phyloP scores from a whole-genome alignment of 768 basidiomycete genomes.

The Rhodotorula paludigena region DNA sequence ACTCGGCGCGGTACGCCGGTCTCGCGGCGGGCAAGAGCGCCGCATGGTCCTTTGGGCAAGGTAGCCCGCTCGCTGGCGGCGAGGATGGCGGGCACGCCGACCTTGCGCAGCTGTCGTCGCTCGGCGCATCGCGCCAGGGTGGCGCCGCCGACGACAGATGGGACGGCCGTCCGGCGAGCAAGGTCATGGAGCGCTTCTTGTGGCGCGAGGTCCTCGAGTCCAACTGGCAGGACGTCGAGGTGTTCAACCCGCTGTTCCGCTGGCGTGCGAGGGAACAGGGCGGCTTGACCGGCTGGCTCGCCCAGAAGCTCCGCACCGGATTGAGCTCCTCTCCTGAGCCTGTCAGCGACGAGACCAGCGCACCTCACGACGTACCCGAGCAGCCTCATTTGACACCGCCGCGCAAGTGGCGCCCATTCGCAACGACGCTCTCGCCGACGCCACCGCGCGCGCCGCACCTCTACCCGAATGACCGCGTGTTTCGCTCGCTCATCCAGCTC shows the following conservation, averaged over 20 bases:
- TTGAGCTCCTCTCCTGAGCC: neutral
- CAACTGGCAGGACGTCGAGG: conserved; percentile 18
- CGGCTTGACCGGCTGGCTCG: neutral
- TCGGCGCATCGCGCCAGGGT: too few relatives aligned
- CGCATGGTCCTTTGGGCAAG: conserved; percentile 6
- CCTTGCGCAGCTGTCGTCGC: too few relatives aligned
- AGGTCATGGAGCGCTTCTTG: conserved; percentile 12
- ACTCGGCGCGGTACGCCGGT: conserved; percentile 30
- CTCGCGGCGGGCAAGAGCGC: conserved; percentile 10
- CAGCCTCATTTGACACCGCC: neutral
- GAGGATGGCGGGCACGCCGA: neutral
- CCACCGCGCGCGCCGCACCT: conserved; percentile 17
- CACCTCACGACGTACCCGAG: too few relatives aligned
- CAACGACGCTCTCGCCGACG: conserved; percentile 17
- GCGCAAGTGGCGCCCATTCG: conserved; percentile 20
- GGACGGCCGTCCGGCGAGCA: conserved; percentile 21
- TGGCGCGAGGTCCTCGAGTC: conserved; percentile 21
- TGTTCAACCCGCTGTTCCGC: conserved; percentile 16
- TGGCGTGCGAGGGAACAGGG: neutral
- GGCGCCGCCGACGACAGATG: conserved; percentile 23
- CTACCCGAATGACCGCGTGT: conserved; percentile 20
- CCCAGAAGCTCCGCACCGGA: neutral
- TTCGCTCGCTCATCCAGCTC: conserved; percentile 36
- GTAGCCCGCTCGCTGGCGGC: neutral
- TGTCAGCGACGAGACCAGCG: neutral